Evolutionary conservation across 108 stramenopile species (phyloP), one percentile per base, ranked within the genome.

Genomic region (Cylindrotheca fusiformis): DNA sequence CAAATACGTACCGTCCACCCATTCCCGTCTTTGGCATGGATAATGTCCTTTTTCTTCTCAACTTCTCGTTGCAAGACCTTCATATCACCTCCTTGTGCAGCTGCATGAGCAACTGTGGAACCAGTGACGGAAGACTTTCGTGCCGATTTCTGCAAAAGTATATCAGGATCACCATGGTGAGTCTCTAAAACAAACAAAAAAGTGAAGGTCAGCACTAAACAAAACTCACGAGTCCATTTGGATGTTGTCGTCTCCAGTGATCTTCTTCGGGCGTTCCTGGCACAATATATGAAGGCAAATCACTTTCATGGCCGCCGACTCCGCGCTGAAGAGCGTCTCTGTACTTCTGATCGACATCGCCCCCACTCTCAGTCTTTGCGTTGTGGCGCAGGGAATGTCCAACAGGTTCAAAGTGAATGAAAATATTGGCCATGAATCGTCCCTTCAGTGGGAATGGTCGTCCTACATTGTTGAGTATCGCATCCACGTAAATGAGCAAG

Each of bases 371-470:
- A 58, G 81, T 58, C 53, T 73, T 73, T 5, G 75, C 79, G 65
- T 85, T 74, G 78, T 89, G 86, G 10, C 88, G 75, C 33, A 87
- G 48, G 1, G 87, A 82, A 69, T 93, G 91, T 54, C 32, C 64
- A 6, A 21, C 24, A 10, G 64, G 64, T 65, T 65, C 64, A 55
- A 63, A 65, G 25, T 96, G 95, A 19, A 96, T 80, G 66, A 96
- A 96, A 48, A 91, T 80, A 63, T 95, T 94, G 10, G 93, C 90
- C 60, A 79, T 86, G 45, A 63, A 91, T 12, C 59, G 62, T 29
- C 82, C 95, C 58, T 90, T 82, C 32, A 96, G 56, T 5, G 93
- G 78, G 54, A 90, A 91, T n/a, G 95, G 95, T 22, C 95, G 75
- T 8, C 96, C n/a, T n/a, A n/a, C n/a, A n/a, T n/a, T n/a, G n/a